phyloP scores from a whole-genome alignment of 2,329 filamentous ascomycete genomes.

The Aspergillus sp. region DNA sequence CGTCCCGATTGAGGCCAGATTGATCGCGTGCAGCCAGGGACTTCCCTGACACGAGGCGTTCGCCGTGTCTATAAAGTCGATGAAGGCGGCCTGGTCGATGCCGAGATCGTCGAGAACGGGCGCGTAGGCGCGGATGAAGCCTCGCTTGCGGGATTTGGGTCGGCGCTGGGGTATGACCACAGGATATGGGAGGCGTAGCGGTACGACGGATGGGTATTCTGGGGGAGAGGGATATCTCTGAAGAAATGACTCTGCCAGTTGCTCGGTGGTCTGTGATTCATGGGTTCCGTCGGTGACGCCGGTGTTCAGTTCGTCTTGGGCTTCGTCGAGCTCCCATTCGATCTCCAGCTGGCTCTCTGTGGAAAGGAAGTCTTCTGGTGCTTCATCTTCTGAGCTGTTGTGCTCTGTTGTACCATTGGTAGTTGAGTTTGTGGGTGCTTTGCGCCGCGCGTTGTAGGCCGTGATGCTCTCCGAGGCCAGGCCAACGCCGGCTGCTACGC shows the following conservation, averaged over 20 bases:
- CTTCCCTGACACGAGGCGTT: conserved; percentile 40
- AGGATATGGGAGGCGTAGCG: conserved; percentile 26
- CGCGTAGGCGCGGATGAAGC: conserved; percentile 42
- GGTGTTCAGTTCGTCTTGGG: conserved; percentile 18
- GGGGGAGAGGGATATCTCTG: conserved; percentile 12
- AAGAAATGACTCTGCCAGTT: conserved; percentile 16
- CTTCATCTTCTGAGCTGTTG: not conserved
- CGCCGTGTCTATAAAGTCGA: conserved; percentile 38
- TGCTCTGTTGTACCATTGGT: not conserved
- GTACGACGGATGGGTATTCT: conserved; percentile 1
- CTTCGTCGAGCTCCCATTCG: conserved; percentile 26
- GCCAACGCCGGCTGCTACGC: conserved; percentile 27
- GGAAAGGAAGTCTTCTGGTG: not conserved
- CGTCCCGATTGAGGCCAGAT: conserved; percentile 41
- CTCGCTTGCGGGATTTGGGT: conserved; percentile 34
- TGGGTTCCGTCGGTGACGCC: not conserved
- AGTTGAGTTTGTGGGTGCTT: not conserved
- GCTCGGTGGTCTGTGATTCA: not conserved
- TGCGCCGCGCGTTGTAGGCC: conserved; percentile 17
- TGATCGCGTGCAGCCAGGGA: conserved; percentile 42
- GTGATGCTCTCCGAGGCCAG: conserved; percentile 23
- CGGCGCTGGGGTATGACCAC: conserved; percentile 42
- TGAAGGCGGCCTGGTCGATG: conserved; percentile 35
- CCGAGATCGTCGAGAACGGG: conserved; percentile 34
- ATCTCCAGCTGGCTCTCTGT: not conserved